phyloP scores from a whole-genome alignment of 2,329 filamentous ascomycete species.

The Aspergillus niger region DNA sequence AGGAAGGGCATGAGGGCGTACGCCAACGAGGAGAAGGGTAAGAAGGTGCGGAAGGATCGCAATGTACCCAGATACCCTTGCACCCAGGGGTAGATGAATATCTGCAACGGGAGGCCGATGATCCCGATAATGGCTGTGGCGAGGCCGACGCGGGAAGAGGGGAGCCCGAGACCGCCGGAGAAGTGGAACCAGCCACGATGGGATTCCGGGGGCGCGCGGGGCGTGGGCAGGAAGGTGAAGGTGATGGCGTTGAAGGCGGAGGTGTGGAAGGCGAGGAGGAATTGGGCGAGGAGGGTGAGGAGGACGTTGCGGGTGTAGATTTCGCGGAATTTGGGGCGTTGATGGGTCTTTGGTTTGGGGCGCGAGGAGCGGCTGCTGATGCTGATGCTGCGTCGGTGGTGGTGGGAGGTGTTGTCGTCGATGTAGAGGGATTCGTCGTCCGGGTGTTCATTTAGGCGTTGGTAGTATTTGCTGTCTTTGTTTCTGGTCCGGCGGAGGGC shows the following conservation, averaged over 20 bases:
- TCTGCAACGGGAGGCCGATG: conserved; percentile 73
- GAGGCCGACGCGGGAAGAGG: conserved; percentile 69
- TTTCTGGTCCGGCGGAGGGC: conserved; percentile 25
- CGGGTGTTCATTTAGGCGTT: conserved; percentile 32
- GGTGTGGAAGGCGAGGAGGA: conserved; percentile 72
- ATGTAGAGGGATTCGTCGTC: conserved; percentile 37
- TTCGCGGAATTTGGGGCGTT: conserved; percentile 49
- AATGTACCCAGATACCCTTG: conserved; percentile 69
- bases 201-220: conserved; percentile 55
- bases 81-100: conserved; percentile 69
- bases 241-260: conserved; percentile 76
- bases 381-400: conserved; percentile 14
- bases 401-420: conserved; percentile 29
- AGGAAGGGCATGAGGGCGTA: conserved; percentile 73
- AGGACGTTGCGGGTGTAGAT: conserved; percentile 59
- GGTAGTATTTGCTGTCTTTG: conserved; percentile 30
- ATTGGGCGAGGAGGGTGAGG: conserved; percentile 63
- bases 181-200: conserved; percentile 56
- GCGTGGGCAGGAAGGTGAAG: conserved; percentile 75
- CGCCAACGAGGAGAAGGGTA: conserved; percentile 69
- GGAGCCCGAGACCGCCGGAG: conserved; percentile 73
- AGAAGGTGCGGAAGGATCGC: conserved; percentile 66
- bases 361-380: conserved; percentile 18
- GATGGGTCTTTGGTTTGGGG: conserved; percentile 37
- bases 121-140: conserved; percentile 75